These are phyloP conservation scores for Anisodus acutangulus DNA, from an alignment of 257 asterid species.

Conservation along the genomic window DNA sequence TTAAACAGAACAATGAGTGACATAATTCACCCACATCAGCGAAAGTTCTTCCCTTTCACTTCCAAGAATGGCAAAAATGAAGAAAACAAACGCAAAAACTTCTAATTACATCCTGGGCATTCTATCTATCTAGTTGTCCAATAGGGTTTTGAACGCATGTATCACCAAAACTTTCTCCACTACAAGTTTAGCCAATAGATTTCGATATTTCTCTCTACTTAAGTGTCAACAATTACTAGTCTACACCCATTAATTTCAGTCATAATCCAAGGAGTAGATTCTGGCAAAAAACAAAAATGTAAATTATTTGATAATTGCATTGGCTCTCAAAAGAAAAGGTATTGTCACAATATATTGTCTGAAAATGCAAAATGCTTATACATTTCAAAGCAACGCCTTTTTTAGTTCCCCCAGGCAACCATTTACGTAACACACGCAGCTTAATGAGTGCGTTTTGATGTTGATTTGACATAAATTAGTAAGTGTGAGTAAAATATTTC, in stretches of 20 bases:
- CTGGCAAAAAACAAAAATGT: background rate
- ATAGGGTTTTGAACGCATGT: background rate
- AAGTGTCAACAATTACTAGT: background rate
- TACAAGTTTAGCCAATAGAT: background rate
- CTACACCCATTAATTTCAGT: background rate
- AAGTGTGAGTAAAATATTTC: background rate
- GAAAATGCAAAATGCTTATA: background rate
- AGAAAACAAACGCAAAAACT: background rate
- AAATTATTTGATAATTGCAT: background rate
- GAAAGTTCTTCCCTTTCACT: background rate
- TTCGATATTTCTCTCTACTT: background rate
- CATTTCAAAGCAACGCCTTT: background rate
- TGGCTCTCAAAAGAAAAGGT: background rate
- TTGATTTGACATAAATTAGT: background rate
- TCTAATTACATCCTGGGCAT: background rate
- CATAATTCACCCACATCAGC: background rate
- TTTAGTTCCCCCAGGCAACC: background rate
- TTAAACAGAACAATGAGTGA: background rate
- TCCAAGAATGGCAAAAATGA: background rate
- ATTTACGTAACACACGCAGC: background rate
- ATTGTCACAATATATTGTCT: background rate
- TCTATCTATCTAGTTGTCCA: background rate
- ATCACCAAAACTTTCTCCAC: conserved; percentile 1
- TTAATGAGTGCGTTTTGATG: background rate
- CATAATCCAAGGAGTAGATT: background rate